Base-by-base conservation (phyloP, 768 basidiomycete species). In the Lentinula lateritia region DNA sequence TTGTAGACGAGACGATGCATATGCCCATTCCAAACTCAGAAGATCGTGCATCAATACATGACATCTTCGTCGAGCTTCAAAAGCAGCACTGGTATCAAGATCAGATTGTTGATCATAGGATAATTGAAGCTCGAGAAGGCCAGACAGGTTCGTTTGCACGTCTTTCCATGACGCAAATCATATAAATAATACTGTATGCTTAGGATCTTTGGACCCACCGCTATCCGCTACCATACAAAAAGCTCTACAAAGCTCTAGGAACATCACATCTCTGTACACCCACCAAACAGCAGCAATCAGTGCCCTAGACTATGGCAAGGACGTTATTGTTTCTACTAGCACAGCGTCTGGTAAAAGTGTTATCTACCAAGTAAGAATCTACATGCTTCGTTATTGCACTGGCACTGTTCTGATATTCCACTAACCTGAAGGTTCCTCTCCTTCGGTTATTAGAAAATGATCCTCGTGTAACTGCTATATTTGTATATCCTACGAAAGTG, bases 311-410 rank as follows among this genome's bases (percentile, higher is more conserved):
- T 66, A 70, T 55, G 82, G 83, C 6, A 81, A 81, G 59, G 79
- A 93, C 71, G 92, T 94, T 28, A 90, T 95, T 39, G 90, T 95
- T 34, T 94, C 92, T 5, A 95, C 93, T 0, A 89, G 88, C 64
- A 96, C 94, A 7, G 93, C 93, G 6, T 93, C 92, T 4, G 92
- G 92, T 3, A 94, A 93, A 75, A 93, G 90, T 73, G 75, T 93
- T 13, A 92, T 93, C 46, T 94, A 93, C 70, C 92, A 93, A 76
- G 91, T 87, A 61, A 36, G 67, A 56, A 12, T 32, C 16, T 48
- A 18, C 20, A 8, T 20, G 18, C 46, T 28, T 28, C 28, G 3
- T 28, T 28, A 28, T 28, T 3, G 28, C 28, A 28, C 28, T 28
- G 28, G 28, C 28, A 28, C 28, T 28, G 28, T 34, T 43, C 50